Evolutionary conservation across 2,329 filamentous ascomycete genomes (phyloP), one percentile per base, ranked within the genome.

Genomic region (Cladosporium sp.): DNA sequence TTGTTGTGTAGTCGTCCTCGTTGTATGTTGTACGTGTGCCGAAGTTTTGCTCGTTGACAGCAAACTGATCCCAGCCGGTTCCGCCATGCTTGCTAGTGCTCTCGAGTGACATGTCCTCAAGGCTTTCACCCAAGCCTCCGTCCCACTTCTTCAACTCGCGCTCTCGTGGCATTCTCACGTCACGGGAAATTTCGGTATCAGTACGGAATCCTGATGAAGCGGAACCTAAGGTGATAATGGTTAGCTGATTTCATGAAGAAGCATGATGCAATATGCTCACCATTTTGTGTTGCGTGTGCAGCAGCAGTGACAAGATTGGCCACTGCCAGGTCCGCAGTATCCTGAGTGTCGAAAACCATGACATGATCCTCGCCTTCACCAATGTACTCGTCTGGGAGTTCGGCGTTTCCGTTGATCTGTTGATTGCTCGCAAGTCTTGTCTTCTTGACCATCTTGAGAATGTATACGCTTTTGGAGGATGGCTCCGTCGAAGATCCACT

Each of bases 1-100:
- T 78, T 9, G 94, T 99, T 1, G 94, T 99, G 76, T 99, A 99
- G 43, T 94, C 85, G 66, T 90, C 92, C 75, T 97, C 94, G 69
- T 97, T 87, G 72, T 97, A 99, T 67, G 92, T 91, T 55, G 89
- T 94, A 74, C 86, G 90, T 39, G 95, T 77, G 37, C 94, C 94
- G 70, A 96, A 97, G 30, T 91, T 84, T 58, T 86, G 83, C 75
- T 95, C 90, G 69, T 97, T 97, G 63, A 84, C 87, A 59, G 90
- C 89, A 70, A 99, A 99, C 73, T 99, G 94, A 72, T 99, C 93
- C 94, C 94, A 99, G 9, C 76, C 78, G 6, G 59, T 70, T 59
- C 47, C 65, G 28, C 69, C 73, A 9, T 55, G 38, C 34, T 56
- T 56, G 42, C 54, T 25, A 14, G 64, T 59, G 15, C 68, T 69